Evolutionary conservation across 2,329 filamentous ascomycete genomes (phyloP).

Genomic region (Pestalotiopsis fici): DNA sequence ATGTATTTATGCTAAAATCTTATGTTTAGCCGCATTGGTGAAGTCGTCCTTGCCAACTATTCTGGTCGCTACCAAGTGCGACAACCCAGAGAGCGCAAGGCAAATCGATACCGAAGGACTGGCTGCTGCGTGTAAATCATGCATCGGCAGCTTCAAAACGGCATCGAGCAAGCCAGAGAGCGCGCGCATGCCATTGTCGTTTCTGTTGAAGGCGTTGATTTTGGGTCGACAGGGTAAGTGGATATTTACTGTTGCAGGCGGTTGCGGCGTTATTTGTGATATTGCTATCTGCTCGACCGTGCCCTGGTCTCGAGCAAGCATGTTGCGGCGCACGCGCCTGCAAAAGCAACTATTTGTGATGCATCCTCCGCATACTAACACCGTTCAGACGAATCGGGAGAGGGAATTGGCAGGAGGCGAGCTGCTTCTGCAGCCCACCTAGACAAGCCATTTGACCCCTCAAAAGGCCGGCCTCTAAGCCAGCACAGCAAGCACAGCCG

Average conservation of each 20-base stretch:
- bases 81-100: slow-evolving; percentile 69
- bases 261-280: background rate
- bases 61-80: slow-evolving; percentile 88
- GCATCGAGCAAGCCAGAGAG: slow-evolving; percentile 71
- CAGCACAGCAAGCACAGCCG: slow-evolving; percentile 68
- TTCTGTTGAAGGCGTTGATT: slow-evolving; percentile 73
- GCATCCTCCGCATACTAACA: slow-evolving; percentile 1
- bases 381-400: slow-evolving; percentile 35
- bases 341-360: background rate
- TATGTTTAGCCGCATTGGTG: slow-evolving; percentile 67
- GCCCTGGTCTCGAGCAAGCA: background rate
- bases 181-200: slow-evolving; percentile 73
- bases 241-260: background rate
- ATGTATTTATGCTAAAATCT: slow-evolving; percentile 12
- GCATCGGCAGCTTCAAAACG: slow-evolving; percentile 73
- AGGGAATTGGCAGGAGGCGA: slow-evolving; percentile 48
- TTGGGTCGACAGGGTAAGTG: slow-evolving; percentile 67
- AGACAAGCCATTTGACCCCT: slow-evolving; percentile 52
- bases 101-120: slow-evolving; percentile 71
- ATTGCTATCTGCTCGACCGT: background rate
- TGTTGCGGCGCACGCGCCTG: background rate
- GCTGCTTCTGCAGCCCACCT: slow-evolving; percentile 64
- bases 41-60: slow-evolving; percentile 75
- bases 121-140: slow-evolving; percentile 64
- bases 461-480: slow-evolving; percentile 54